phyloP scores from a whole-genome alignment of 352 stramenopile genomes.

The Phytophthora agathidicida region DNA sequence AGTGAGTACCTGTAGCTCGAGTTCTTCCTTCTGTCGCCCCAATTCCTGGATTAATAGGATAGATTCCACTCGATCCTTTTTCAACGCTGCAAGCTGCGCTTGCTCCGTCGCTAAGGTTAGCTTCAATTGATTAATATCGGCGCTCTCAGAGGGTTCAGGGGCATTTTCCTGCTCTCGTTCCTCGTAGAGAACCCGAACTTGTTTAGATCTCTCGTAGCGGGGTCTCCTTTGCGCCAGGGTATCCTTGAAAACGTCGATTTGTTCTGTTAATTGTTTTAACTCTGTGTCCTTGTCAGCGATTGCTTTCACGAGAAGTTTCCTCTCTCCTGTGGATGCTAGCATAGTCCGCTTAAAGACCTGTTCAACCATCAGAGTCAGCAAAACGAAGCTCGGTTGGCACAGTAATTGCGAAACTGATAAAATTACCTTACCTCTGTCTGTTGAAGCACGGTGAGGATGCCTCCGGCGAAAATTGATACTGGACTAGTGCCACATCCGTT shows the following conservation, averaged over 20 bases:
- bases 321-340: slow-evolving; percentile 48
- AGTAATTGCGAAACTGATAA: neutral
- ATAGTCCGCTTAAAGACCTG: slow-evolving; percentile 48
- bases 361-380: neutral
- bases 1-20: slow-evolving; percentile 22
- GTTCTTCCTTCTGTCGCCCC: slow-evolving; percentile 11
- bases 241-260: slow-evolving; percentile 73
- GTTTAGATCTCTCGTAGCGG: slow-evolving; percentile 8
- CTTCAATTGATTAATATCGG: neutral
- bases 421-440: slow-evolving; percentile 46
- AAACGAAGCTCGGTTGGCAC: neutral
- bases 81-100: slow-evolving; percentile 13
- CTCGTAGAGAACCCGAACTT: neutral
- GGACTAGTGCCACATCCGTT: slow-evolving; percentile 46
- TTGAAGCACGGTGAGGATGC: slow-evolving; percentile 52
- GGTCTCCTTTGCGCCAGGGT: slow-evolving; percentile 43
- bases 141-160: neutral
- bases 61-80: slow-evolving; percentile 28
- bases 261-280: slow-evolving; percentile 42
- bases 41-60: slow-evolving; percentile 21
- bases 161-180: neutral
- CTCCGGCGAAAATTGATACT: slow-evolving; percentile 51
- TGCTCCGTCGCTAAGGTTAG: slow-evolving; percentile 3
- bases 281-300: slow-evolving; percentile 41
- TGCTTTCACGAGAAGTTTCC: slow-evolving; percentile 31